Evolutionary conservation across 1,139 yeast genomes (phyloP), one percentile per base, ranked within the genome.

Genomic region (Cylindricascospora bacillispora): DNA sequence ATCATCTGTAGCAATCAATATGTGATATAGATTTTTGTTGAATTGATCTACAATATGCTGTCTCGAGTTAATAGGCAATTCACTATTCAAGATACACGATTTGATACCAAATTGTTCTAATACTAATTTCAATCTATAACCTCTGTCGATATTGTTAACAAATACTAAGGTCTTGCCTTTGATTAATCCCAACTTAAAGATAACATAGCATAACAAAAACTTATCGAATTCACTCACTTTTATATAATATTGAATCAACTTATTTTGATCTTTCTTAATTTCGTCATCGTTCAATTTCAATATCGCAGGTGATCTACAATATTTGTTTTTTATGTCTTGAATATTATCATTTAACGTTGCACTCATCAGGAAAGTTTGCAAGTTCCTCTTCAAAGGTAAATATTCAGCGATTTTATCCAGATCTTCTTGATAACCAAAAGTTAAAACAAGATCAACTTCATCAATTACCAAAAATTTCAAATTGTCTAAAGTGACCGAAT

Each of bases 1-100:
- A 47, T 85, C 95, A 55, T 92, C 99, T 2, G 98, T 89, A 13
- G 98, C 98, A 54, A 92, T 89, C 45, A 92, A 64, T 39, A 92
- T 60, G 45, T 74, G 73, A 60, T 85, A 89, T 5, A 85, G 80
- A 52, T 80, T 82, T 51, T 82, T 83, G 60, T 92, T 92, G 59
- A 80, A 92, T 54, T 86, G 94, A 36, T 89, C 95, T 25, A 92
- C 94, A 36, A 89, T 86, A 54, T 89, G 97, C 41, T 86, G 66
- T 49, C 99, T 70, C 1, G 98, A 86, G 45, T 86, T 86, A 12
- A 83, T 65, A 5, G 99, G 98, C 31, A 92, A 65, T 53, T 92
- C 98, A 42, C 93, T 76, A 54, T 92, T 92, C 41, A 92, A 65
- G 27, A 89, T 80, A 59, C 94, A 81, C 34, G 92, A 68, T 44